These are phyloP conservation scores for Candida golubevii DNA, from an alignment of 805 yeast genomes.

Conservation along the genomic window DNA sequence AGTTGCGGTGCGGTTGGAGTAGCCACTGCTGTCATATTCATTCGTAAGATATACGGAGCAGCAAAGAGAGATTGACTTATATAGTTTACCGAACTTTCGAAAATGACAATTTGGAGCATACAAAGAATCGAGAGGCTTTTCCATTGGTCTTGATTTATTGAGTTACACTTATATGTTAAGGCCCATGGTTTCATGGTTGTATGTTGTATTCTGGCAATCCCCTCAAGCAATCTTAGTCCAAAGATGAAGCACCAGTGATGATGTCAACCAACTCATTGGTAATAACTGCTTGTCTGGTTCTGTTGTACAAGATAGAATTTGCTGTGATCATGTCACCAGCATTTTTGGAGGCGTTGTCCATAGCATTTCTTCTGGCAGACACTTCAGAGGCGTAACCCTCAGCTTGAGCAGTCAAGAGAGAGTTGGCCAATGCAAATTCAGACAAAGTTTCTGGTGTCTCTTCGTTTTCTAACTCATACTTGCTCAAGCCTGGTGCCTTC, in stretches of 20 bases:
- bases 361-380: constrained; percentile 98
- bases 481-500: constrained; percentile 78
- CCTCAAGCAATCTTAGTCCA: constrained; percentile 54
- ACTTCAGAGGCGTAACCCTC: constrained; percentile 98
- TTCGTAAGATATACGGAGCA: constrained; percentile 56
- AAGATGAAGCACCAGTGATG: constrained; percentile 98
- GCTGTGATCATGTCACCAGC: constrained; percentile 98
- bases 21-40: constrained; percentile 60
- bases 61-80: constrained; percentile 46
- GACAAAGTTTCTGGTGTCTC: constrained; percentile 67
- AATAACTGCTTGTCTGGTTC: constrained; percentile 39
- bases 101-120: not conserved
- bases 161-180: not conserved
- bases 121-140: not conserved
- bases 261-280: constrained; percentile 96
- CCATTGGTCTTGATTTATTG: not conserved
- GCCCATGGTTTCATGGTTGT: not conserved
- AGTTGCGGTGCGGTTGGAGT: constrained; percentile 76
- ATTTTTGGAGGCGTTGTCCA: constrained; percentile 99
- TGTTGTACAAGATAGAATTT: constrained; percentile 96
- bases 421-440: constrained; percentile 87
- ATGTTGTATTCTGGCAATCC: not conserved
- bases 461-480: constrained; percentile 70
- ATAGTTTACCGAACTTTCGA: not conserved
- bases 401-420: constrained; percentile 85